A percentile compares a stretch with the other conserved stretches of the same genome.
phyloP scores from a whole-genome alignment of 139 green algal genomes.

The Closterium sp. region DNA sequence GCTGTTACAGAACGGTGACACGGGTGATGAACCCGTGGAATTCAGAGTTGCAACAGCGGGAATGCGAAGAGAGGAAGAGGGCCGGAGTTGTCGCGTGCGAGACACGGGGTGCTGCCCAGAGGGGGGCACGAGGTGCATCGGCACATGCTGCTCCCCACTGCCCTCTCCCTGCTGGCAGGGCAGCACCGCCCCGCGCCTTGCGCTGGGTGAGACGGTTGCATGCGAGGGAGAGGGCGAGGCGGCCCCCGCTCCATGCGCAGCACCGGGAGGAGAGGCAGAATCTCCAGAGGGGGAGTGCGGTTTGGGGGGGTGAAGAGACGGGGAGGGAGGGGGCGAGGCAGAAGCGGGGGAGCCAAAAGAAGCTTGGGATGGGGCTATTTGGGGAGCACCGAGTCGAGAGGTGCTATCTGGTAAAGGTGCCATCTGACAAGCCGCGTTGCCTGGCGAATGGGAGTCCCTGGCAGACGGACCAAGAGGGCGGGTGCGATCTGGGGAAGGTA shows the following conservation, averaged over 20 bases:
- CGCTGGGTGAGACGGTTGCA: neutral
- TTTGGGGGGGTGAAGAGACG: neutral
- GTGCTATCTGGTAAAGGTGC: neutral
- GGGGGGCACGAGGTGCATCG: neutral
- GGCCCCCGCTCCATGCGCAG: too few species aligned
- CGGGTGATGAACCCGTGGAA: neutral
- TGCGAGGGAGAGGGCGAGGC: too few species aligned
- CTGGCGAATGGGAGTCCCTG: neutral
- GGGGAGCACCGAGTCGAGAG: neutral
- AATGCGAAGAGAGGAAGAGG: neutral
- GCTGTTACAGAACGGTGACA: neutral
- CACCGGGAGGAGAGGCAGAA: neutral
- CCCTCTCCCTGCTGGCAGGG: neutral
- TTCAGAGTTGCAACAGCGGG: too few species aligned
- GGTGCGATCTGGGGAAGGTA: neutral
- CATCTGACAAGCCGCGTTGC: neutral
- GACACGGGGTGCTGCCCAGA: too few species aligned
- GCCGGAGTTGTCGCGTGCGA: neutral
- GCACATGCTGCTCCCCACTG: neutral
- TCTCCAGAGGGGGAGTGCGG: neutral
- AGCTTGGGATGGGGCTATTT: too few species aligned
- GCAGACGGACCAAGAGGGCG: neutral
- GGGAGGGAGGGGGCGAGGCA: neutral
- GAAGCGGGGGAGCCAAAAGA: neutral
- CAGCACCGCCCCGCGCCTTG: neutral